A percentile compares a stretch with the other conserved stretches of the same genome.
These are phyloP conservation scores for Pichia eremophila DNA, from an alignment of 805 yeast genomes.

Conservation along the genomic window DNA sequence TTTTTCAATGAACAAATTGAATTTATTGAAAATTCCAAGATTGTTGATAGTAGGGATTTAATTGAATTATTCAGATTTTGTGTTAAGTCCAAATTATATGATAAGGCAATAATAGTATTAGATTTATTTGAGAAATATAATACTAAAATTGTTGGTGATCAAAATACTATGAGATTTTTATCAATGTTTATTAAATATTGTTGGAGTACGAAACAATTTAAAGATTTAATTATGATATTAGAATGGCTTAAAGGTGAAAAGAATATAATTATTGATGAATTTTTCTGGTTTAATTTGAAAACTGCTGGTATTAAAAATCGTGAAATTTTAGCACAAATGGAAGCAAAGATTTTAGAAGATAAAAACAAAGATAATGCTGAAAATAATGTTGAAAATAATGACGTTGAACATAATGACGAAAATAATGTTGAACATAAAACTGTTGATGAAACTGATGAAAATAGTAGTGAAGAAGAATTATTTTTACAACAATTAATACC, in stretches of 20 bases:
- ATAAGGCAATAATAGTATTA: constrained; percentile 1
- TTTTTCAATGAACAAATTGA: constrained; percentile 4
- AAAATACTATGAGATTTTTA: constrained; percentile 7
- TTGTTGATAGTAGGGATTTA: constrained; percentile 7
- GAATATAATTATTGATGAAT: constrained; percentile 7
- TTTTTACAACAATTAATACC: constrained; percentile 8
- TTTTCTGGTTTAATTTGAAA: constrained; percentile 4
- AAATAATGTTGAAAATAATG: not conserved
- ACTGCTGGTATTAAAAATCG: constrained; percentile 1
- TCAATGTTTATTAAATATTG: constrained; percentile 11
- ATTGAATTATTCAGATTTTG: constrained; percentile 7
- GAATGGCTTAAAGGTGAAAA: constrained; percentile 10
- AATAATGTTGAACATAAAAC: not conserved
- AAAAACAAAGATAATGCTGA: no score
- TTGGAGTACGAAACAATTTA: constrained; percentile 5
- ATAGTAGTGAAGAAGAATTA: not conserved
- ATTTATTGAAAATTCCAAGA: not conserved
- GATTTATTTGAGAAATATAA: not conserved
- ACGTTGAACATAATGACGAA: not conserved
- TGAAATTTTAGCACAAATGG: not conserved
- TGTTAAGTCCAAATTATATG: constrained; percentile 5
- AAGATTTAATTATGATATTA: constrained; percentile 6
- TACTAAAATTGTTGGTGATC: constrained; percentile 7
- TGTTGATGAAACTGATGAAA: not conserved
- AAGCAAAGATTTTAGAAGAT: no score